These are phyloP conservation scores for Paramecium caudatum DNA, from an alignment of 73 alveolate genomes.

Conservation along the genomic window DNA sequence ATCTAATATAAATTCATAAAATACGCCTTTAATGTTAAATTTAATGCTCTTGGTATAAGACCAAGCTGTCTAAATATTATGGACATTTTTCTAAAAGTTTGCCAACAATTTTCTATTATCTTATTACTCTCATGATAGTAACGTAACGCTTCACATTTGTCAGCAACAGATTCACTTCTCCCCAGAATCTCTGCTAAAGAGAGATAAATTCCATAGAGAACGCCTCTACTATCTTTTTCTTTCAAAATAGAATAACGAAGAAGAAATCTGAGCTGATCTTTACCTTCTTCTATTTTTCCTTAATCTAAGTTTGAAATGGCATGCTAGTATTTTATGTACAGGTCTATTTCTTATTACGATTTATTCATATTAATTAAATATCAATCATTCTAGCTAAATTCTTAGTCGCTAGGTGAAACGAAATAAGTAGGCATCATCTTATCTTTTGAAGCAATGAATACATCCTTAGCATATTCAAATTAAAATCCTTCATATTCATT, in stretches of 20 bases:
- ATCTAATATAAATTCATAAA: not conserved
- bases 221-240: not conserved
- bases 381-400: constrained; percentile 18
- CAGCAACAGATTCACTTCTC: not conserved
- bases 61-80: not conserved
- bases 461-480: constrained; percentile 70
- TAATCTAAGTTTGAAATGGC: not conserved
- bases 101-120: not conserved
- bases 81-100: not conserved
- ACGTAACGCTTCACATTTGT: not conserved
- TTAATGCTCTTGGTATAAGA: not conserved
- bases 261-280: not conserved
- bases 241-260: not conserved
- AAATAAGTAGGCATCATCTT: constrained; percentile 61
- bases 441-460: constrained; percentile 51
- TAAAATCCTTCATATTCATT: constrained; percentile 73
- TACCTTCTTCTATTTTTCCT: not conserved
- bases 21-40: not conserved
- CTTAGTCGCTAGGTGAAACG: constrained; percentile 46
- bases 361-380: not conserved
- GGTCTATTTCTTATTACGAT: not conserved
- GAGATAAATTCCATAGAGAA: not conserved
- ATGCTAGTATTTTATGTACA: not conserved
- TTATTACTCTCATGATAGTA: not conserved
- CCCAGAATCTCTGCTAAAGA: not conserved